phyloP scores from a whole-genome alignment of 306 rosid genomes.

The Lagenaria siceraria region DNA sequence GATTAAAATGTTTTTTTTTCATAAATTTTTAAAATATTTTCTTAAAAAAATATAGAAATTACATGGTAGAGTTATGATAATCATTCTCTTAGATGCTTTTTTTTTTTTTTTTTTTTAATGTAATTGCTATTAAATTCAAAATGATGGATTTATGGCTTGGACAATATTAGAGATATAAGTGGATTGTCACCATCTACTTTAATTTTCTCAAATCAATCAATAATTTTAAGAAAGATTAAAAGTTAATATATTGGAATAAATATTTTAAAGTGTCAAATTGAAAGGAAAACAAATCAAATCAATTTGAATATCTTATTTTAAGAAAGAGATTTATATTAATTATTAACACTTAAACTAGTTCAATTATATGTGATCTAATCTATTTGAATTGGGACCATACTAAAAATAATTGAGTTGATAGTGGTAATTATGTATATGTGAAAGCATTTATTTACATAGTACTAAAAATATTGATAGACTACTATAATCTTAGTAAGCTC shows the following conservation, averaged over 20 bases:
- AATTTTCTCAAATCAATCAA: not conserved
- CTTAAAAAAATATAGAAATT: too few relatives aligned
- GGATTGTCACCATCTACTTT: not conserved
- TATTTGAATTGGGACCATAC: not conserved
- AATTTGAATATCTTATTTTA: not conserved
- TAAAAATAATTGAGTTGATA: not conserved
- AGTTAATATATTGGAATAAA: not conserved
- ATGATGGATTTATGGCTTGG: not conserved
- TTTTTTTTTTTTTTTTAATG: too few relatives aligned
- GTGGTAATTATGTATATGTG: not conserved
- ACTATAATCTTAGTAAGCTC: not conserved
- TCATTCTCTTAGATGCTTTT: too few relatives aligned
- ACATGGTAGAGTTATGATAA: too few relatives aligned
- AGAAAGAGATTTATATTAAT: too few relatives aligned
- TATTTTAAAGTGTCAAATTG: not conserved
- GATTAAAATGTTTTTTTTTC: too few relatives aligned
- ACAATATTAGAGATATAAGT: not conserved
- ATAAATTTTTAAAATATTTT: too few relatives aligned
- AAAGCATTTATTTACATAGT: not conserved
- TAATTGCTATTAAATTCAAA: too few relatives aligned
- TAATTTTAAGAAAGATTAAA: not conserved
- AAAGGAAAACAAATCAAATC: not conserved
- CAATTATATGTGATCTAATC: too few relatives aligned
- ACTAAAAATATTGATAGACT: not conserved
- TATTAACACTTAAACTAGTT: too few relatives aligned